These are phyloP conservation scores for Cryomyces minteri DNA, from an alignment of 495 filamentous ascomycete species.

Conservation along the genomic window DNA sequence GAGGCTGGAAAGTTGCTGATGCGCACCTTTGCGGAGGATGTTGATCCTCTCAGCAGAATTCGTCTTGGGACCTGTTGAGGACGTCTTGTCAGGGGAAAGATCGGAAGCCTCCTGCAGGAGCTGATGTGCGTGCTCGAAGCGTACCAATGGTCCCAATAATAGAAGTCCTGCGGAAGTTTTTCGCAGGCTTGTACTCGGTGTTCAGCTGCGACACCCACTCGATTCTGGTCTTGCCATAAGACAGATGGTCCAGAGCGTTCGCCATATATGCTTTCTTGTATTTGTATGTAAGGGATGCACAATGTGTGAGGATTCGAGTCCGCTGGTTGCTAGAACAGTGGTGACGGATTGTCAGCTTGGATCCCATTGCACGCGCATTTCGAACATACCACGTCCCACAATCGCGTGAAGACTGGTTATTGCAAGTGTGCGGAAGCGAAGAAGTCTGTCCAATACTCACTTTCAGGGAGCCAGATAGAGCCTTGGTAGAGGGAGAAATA, in stretches of 20 bases:
- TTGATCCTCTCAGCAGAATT: slow-evolving; percentile 96
- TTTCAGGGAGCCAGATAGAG: too few species aligned
- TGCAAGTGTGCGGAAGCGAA: too few species aligned
- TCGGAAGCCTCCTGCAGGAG: not conserved
- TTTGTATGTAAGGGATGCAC: too few species aligned
- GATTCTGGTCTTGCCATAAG: slow-evolving; percentile 59
- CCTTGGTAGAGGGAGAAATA: too few species aligned
- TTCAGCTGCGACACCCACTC: slow-evolving; percentile 78
- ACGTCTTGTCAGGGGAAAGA: not conserved
- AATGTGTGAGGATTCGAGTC: too few species aligned
- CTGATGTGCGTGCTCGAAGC: not conserved
- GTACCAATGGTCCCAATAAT: slow-evolving; percentile 97
- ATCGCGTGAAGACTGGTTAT: too few species aligned
- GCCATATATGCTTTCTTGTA: slow-evolving; percentile 25
- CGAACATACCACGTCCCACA: too few species aligned
- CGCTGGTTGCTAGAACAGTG: too few species aligned
- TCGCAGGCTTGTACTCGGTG: slow-evolving; percentile 60
- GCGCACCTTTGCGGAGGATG: slow-evolving; percentile 52
- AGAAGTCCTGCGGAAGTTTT: slow-evolving; percentile 85
- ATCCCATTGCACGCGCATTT: too few species aligned
- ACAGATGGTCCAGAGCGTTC: slow-evolving; percentile 61
- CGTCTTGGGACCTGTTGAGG: slow-evolving; percentile 64
- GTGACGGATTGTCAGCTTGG: too few species aligned
- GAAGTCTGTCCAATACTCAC: too few species aligned
- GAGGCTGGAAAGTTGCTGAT: not conserved